Evolutionary conservation across 371 early-diverging fungal genomes (phyloP).

Genomic region (Apophysomyces sp.): DNA sequence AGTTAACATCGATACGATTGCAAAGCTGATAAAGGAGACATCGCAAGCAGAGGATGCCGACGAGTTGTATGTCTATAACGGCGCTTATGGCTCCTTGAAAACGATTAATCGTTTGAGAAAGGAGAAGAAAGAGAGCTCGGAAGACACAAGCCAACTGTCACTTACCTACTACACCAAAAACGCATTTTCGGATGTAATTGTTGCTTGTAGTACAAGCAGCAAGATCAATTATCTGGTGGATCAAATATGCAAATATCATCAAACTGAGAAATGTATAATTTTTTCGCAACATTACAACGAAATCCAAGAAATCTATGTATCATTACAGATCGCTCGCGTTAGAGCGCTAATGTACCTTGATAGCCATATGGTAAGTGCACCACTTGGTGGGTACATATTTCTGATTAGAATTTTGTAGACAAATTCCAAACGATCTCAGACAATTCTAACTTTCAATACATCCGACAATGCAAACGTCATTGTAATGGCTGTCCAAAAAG

Average conservation of each 20-base stretch:
- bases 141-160: not conserved
- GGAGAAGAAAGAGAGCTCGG: not conserved
- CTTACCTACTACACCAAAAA: conserved; percentile 20
- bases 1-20: conserved; percentile 8
- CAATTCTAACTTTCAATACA: conserved; percentile 76
- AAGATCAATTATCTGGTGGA: conserved; percentile 60
- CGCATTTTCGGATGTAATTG: conserved; percentile 13
- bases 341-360: conserved; percentile 58
- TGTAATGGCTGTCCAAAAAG: conserved; percentile 69
- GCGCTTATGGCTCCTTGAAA: conserved; percentile 4
- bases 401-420: conserved; percentile 16
- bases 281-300: conserved; percentile 54
- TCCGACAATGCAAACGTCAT: conserved; percentile 61
- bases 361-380: conserved; percentile 41
- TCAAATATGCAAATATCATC: conserved; percentile 34
- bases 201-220: conserved; percentile 36
- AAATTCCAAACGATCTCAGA: conserved; percentile 54
- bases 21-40: conserved; percentile 11
- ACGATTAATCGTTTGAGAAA: not conserved
- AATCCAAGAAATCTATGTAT: conserved; percentile 46
- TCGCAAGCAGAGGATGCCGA: conserved; percentile 4
- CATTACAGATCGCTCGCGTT: conserved; percentile 51
- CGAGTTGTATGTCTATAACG: conserved; percentile 21
- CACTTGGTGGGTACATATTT: no score
- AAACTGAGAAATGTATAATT: conserved; percentile 58